A percentile compares a stretch with the other conserved stretches of the same genome.
phyloP scores from a whole-genome alignment of 164 flowering plant genomes.

The Annona cherimola region DNA sequence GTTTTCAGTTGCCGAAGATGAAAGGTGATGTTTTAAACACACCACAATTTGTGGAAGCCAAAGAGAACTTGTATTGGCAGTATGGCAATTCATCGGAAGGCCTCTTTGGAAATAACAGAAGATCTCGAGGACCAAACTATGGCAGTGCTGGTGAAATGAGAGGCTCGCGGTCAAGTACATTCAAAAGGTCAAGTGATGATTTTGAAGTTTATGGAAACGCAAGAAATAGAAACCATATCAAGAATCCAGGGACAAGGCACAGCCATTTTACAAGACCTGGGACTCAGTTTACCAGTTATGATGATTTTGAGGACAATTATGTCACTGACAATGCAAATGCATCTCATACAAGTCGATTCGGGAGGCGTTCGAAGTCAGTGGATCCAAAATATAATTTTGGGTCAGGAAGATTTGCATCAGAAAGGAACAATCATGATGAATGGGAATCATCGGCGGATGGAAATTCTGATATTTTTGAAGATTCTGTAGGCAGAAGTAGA shows the following conservation, averaged over 20 bases:
- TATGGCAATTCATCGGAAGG: slow-evolving; percentile 7
- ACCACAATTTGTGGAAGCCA: slow-evolving; percentile 7
- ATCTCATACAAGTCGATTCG: too few relatives aligned
- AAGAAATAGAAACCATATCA: slow-evolving; percentile 5
- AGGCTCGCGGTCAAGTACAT: slow-evolving; percentile 7
- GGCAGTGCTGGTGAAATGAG: slow-evolving; percentile 14
- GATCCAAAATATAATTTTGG: too few relatives aligned
- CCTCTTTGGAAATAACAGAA: slow-evolving; percentile 13
- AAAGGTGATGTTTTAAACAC: slow-evolving; percentile 8
- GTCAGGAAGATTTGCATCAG: too few relatives aligned
- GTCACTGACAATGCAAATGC: neutral
- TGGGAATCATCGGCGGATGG: too few relatives aligned
- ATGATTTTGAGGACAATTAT: slow-evolving; percentile 10
- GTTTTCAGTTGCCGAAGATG: slow-evolving; percentile 26
- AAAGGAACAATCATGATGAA: too few relatives aligned
- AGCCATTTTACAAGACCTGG: slow-evolving; percentile 8
- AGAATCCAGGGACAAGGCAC: slow-evolving; percentile 8
- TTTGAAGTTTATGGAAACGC: slow-evolving; percentile 12
- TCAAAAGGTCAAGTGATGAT: slow-evolving; percentile 5
- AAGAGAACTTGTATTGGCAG: slow-evolving; percentile 11
- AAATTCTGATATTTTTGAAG: too few relatives aligned
- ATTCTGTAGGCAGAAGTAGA: too few relatives aligned
- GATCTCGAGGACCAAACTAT: slow-evolving; percentile 5
- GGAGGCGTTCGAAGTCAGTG: too few relatives aligned
- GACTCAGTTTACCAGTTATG: slow-evolving; percentile 2